Percentiles rank a stretch among this genome's conserved stretches.
Evolutionary conservation across 495 filamentous ascomycete species (phyloP).

Genomic region (Pyrenula massariospora): DNA sequence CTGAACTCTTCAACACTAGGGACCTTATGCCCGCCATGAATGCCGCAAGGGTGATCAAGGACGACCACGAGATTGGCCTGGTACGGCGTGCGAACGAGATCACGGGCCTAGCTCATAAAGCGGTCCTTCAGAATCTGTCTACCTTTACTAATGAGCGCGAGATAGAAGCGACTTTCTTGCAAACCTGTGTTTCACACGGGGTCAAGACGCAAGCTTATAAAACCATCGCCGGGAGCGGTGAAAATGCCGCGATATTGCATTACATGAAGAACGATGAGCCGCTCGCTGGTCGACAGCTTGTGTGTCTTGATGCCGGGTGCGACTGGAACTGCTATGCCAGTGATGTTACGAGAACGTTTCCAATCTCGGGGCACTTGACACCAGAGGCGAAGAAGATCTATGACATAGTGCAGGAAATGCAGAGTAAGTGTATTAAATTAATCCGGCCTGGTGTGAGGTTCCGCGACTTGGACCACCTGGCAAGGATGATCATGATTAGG

Average conservation of each 20-base stretch:
- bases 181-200: slow-evolving; percentile 55
- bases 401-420: slow-evolving; percentile 68
- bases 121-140: slow-evolving; percentile 48
- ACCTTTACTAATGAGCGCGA: slow-evolving; percentile 65
- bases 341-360: slow-evolving; percentile 83
- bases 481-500: slow-evolving; percentile 58
- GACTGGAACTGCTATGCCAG: slow-evolving; percentile 84
- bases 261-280: slow-evolving; percentile 68
- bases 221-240: slow-evolving; percentile 71
- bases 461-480: slow-evolving; percentile 55
- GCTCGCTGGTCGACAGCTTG: slow-evolving; percentile 52
- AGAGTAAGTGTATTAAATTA: slow-evolving; percentile 58
- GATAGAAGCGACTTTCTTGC: slow-evolving; percentile 63
- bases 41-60: slow-evolving; percentile 63
- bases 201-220: slow-evolving; percentile 74
- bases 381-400: slow-evolving; percentile 59
- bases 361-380: slow-evolving; percentile 53
- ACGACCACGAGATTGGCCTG: slow-evolving; percentile 64
- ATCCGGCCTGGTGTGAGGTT: slow-evolving; percentile 57
- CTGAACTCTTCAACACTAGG: slow-evolving; percentile 9
- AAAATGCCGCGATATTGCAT: slow-evolving; percentile 74
- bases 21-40: slow-evolving; percentile 57
- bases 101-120: slow-evolving; percentile 59
- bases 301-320: slow-evolving; percentile 75
- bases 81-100: slow-evolving; percentile 71